Evolutionary conservation across 2,329 filamentous ascomycete genomes (phyloP).

Genomic region (Arthrobotrys sinensis): DNA sequence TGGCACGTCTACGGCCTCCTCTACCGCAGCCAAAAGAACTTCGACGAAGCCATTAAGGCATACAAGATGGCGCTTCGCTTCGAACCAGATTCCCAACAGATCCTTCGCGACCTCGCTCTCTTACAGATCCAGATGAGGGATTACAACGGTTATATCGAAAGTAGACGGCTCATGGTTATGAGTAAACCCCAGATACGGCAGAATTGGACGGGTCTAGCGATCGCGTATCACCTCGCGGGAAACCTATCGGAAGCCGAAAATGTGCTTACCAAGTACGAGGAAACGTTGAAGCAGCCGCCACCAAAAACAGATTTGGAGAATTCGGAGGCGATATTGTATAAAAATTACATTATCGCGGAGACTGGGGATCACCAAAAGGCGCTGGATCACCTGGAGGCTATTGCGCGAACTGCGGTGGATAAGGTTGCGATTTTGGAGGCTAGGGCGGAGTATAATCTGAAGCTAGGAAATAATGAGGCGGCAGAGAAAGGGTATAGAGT

Average conservation of each 20-base stretch:
- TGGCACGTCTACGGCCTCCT: slow-evolving; percentile 99
- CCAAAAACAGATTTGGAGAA: slow-evolving; percentile 86
- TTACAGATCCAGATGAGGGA: slow-evolving; percentile 97
- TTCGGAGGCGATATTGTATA: slow-evolving; percentile 94
- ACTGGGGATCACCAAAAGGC: slow-evolving; percentile 85
- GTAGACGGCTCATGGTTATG: slow-evolving; percentile 88
- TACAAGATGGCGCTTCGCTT: slow-evolving; percentile 95
- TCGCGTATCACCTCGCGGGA: slow-evolving; percentile 91
- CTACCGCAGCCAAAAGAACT: slow-evolving; percentile 95
- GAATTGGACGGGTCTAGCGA: slow-evolving; percentile 97
- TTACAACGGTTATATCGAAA: slow-evolving; percentile 92
- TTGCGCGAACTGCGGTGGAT: slow-evolving; percentile 84
- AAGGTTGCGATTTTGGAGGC: slow-evolving; percentile 87
- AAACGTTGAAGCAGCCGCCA: slow-evolving; percentile 82
- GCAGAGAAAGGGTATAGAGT: slow-evolving; percentile 85
- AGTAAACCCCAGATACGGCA: slow-evolving; percentile 84
- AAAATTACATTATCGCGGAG: slow-evolving; percentile 94
- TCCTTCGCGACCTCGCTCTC: slow-evolving; percentile 91
- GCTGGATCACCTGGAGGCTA: slow-evolving; percentile 85
- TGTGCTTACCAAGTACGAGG: slow-evolving; percentile 91
- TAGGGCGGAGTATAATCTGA: slow-evolving; percentile 85
- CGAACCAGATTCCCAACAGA: slow-evolving; percentile 94
- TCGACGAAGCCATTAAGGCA: slow-evolving; percentile 98
- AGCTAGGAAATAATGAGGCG: slow-evolving; percentile 82
- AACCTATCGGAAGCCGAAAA: slow-evolving; percentile 89